Conservation (phyloP, 306 rosid genomes). For the Sicyos baderoa region DNA sequence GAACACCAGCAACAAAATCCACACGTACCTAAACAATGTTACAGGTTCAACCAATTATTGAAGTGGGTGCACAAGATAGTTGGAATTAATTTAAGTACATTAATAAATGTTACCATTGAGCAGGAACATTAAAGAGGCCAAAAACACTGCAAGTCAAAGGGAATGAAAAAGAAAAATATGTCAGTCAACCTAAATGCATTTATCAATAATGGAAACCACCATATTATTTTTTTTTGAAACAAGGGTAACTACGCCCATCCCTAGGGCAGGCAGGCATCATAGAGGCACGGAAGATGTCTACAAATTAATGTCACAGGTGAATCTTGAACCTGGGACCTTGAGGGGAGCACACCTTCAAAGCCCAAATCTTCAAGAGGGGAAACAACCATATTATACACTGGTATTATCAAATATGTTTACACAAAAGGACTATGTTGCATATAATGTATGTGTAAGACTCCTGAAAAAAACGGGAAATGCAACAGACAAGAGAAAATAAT, state of each 20-base stretch:
- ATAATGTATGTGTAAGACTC: background rate
- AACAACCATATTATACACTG: background rate
- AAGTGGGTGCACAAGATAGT: slow-evolving; percentile 13
- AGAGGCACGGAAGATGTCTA: too few relatives aligned
- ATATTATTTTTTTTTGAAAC: too few relatives aligned
- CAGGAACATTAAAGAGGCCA: slow-evolving; percentile 92
- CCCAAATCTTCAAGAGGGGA: too few relatives aligned
- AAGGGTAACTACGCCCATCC: too few relatives aligned
- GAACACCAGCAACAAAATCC: slow-evolving; percentile 83
- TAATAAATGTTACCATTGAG: slow-evolving; percentile 55
- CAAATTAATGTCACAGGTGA: too few relatives aligned
- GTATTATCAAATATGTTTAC: background rate
- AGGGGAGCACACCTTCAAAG: too few relatives aligned
- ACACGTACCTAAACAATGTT: slow-evolving; percentile 65
- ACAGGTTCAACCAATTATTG: slow-evolving; percentile 17
- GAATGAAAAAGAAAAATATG: background rate
- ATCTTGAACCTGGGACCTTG: too few relatives aligned
- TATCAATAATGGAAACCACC: background rate
- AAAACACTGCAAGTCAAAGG: slow-evolving; percentile 57
- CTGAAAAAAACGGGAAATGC: background rate
- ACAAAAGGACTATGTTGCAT: background rate
- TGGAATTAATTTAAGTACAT: slow-evolving; percentile 15
- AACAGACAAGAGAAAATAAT: background rate
- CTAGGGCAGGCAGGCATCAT: too few relatives aligned
- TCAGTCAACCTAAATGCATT: slow-evolving; percentile 18